A percentile compares a stretch with the other conserved stretches of the same genome.
Evolutionary conservation across 2,329 filamentous ascomycete genomes (phyloP).

Genomic region (Penicillium aurantiogriseum): DNA sequence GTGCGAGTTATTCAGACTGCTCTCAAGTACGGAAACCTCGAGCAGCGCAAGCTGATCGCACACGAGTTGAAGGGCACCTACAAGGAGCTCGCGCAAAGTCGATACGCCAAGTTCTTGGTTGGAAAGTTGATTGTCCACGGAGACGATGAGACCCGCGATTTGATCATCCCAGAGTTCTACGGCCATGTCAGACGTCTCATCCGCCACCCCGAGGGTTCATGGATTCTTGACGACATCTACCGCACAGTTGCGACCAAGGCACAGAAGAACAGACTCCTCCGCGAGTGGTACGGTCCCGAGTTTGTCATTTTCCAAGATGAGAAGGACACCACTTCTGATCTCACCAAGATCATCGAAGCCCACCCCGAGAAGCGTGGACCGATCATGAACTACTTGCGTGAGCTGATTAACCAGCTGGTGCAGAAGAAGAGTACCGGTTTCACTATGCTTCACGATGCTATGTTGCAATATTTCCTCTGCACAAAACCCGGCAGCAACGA

Average conservation of each 20-base stretch:
- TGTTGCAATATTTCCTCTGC: slow-evolving; percentile 93
- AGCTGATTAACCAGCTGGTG: slow-evolving; percentile 85
- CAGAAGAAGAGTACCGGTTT: slow-evolving; percentile 97
- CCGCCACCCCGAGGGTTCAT: slow-evolving; percentile 92
- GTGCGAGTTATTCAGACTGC: slow-evolving; percentile 96
- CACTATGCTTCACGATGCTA: slow-evolving; percentile 96
- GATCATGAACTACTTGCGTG: slow-evolving; percentile 80
- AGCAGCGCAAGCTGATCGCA: slow-evolving; percentile 83
- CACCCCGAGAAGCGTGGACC: slow-evolving; percentile 81
- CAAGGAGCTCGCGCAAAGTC: slow-evolving; percentile 81
- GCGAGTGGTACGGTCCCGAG: slow-evolving; percentile 96
- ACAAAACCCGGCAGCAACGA: slow-evolving; percentile 75
- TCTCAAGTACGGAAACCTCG: slow-evolving; percentile 86
- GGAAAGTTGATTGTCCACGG: slow-evolving; percentile 94
- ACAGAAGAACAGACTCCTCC: slow-evolving; percentile 79
- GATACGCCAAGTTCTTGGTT: slow-evolving; percentile 95
- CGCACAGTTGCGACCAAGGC: slow-evolving; percentile 78
- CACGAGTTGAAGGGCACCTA: slow-evolving; percentile 83
- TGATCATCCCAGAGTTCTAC: slow-evolving; percentile 93
- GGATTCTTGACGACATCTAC: slow-evolving; percentile 98
- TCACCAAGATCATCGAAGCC: slow-evolving; percentile 70
- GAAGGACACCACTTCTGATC: slow-evolving; percentile 56
- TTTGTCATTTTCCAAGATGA: slow-evolving; percentile 74
- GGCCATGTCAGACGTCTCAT: slow-evolving; percentile 89
- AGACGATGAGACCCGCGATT: slow-evolving; percentile 78